Evolutionary conservation across 2,329 filamentous ascomycete species (phyloP), one percentile per base, ranked within the genome.

Genomic region (Xylaria digitata): DNA sequence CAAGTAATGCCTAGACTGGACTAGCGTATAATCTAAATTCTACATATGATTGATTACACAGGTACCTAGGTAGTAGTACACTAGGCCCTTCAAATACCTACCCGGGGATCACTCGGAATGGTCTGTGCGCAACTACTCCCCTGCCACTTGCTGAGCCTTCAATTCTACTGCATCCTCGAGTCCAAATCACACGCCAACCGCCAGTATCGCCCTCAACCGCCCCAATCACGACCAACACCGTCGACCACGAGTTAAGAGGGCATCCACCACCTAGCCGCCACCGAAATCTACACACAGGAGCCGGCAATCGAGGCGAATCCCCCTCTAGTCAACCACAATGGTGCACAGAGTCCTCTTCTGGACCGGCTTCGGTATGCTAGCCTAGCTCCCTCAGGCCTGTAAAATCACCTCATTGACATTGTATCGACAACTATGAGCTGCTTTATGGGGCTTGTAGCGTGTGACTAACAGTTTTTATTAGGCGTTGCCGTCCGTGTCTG

Each of bases 401-500:
- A 42, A 42, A 46, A 45, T 42, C 50, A 61, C 63, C 65, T 21
- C 55, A 4, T n/a, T n/a, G n/a, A n/a, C n/a, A n/a, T n/a, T n/a
- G n/a, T n/a, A n/a, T 43, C 32, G 19, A 59, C 26, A 30, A 48
- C 9, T 34, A 46, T 17, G 34, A 21, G 15, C n/a, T 43, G 26
- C 17, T 32, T 9, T 4, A 43, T 46, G 13, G 9, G 26, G 42
- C 19, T 17, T 40, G 13, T 8, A 34, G 34, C 46, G 52, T 42
- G 15, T 42, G 8, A 59, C 75, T 80, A 70, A 76, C 65, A 56
- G 45, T 30, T 32, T 32, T 4, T 26, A 49, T 17, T 19, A 99
- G 96, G 96, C 85, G 83, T 97, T 76, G 94, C 92, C 78, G 91
- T 94, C 78, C 92, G 95, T 75, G 88, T 96, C 82, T 97, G 94